Conservation (phyloP, 73 alveolate species). For the Uronychia binucleata region DNA sequence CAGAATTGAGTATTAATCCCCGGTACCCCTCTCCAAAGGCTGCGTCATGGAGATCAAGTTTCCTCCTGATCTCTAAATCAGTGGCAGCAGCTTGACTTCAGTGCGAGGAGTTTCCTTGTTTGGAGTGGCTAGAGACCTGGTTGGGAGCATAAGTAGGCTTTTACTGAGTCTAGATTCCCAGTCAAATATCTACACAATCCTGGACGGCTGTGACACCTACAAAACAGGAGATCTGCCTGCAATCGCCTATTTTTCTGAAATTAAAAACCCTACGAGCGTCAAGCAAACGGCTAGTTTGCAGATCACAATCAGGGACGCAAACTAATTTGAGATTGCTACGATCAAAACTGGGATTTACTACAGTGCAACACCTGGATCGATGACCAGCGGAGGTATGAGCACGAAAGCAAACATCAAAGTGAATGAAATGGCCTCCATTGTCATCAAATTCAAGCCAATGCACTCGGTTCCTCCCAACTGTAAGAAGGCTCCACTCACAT, state of each 20-base stretch:
- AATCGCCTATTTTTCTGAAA: not conserved
- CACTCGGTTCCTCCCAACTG: not conserved
- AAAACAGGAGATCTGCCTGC: slow-evolving; percentile 14
- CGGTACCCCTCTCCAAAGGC: not conserved
- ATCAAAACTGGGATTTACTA: not conserved
- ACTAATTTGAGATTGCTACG: not conserved
- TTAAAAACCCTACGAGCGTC: not conserved
- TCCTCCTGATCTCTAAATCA: not conserved
- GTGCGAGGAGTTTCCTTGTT: slow-evolving; percentile 13
- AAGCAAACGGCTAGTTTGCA: not conserved
- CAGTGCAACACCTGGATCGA: not conserved
- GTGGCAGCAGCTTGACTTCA: not conserved
- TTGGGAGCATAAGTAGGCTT: slow-evolving; percentile 6
- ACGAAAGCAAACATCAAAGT: not conserved
- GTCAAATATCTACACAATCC: not conserved
- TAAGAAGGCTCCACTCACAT: not conserved
- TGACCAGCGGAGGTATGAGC: not conserved
- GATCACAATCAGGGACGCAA: not conserved
- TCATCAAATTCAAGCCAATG: not conserved
- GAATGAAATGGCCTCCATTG: not conserved
- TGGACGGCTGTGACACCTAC: slow-evolving; percentile 1
- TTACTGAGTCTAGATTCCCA: not conserved
- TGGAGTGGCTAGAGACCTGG: slow-evolving; percentile 4
- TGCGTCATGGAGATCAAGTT: slow-evolving; percentile 1
- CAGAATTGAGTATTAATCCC: not conserved